Percentiles rank a stretch among this genome's conserved stretches.
phyloP scores from a whole-genome alignment of 2,329 filamentous ascomycete genomes.

The Rhinocladiella similis region DNA sequence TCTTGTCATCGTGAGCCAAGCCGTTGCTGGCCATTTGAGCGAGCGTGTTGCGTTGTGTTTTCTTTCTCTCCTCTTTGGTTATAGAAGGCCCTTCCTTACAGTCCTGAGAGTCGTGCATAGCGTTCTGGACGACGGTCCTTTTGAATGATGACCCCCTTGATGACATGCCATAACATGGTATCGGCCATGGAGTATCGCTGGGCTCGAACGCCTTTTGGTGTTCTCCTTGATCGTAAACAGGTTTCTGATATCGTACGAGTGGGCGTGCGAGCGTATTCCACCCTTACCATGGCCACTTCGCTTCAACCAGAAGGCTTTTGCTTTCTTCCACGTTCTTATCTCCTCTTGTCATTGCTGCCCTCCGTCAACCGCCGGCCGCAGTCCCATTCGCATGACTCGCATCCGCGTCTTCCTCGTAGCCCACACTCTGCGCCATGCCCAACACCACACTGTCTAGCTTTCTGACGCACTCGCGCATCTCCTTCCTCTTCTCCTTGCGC shows the following conservation, averaged over 20 bases:
- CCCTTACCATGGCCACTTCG: no score
- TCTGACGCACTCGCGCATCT: slow-evolving; percentile 42
- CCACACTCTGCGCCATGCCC: slow-evolving; percentile 28
- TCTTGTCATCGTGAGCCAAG: no score
- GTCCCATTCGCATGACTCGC: background rate
- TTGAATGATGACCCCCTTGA: background rate
- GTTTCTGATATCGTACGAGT: no score
- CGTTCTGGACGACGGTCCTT: background rate
- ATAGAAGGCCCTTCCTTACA: no score
- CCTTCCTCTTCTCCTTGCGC: slow-evolving; percentile 41
- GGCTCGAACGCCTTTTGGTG: background rate
- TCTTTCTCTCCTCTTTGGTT: no score
- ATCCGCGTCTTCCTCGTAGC: slow-evolving; percentile 3
- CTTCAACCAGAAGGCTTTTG: no score
- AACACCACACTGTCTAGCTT: slow-evolving; percentile 42
- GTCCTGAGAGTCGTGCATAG: no score
- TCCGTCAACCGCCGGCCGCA: background rate
- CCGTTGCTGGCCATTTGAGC: background rate
- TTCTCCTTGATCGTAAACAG: no score
- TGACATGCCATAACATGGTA: background rate
- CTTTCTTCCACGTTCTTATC: no score
- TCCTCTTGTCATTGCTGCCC: background rate
- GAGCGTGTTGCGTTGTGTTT: background rate
- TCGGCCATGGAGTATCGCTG: background rate
- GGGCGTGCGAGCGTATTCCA: no score